Evolutionary conservation across 768 basidiomycete genomes (phyloP).

Genomic region (Fistulinella prunicolor): DNA sequence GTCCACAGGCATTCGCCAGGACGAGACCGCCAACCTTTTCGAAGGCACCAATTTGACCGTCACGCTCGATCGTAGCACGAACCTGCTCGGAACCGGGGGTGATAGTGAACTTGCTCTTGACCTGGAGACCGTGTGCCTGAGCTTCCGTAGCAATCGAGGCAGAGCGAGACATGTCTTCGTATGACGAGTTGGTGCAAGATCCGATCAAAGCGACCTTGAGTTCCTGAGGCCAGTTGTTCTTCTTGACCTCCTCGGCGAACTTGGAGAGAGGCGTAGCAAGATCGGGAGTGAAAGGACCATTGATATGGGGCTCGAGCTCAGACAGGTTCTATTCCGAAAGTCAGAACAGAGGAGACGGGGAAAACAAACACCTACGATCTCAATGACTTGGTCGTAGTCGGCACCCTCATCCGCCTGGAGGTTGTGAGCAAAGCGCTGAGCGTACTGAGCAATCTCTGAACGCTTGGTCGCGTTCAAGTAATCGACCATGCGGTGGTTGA

Average conservation of each 20-base stretch:
- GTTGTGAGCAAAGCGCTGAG: slow-evolving; percentile 87
- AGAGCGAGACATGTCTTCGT: slow-evolving; percentile 99
- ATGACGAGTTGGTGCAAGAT: slow-evolving; percentile 99
- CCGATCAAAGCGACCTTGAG: slow-evolving; percentile 98
- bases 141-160: slow-evolving; percentile 93
- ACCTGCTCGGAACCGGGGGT: slow-evolving; percentile 99
- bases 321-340: slow-evolving; percentile 67
- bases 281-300: slow-evolving; percentile 99
- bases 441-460: slow-evolving; percentile 81
- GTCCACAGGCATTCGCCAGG: slow-evolving; percentile 97
- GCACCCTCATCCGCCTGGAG: slow-evolving; percentile 81
- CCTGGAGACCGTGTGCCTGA: slow-evolving; percentile 75
- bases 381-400: slow-evolving; percentile 92
- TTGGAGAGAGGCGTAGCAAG: slow-evolving; percentile 97
- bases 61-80: slow-evolving; percentile 95
- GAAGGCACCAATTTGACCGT: slow-evolving; percentile 87
- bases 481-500: slow-evolving; percentile 90
- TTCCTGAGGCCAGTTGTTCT: slow-evolving; percentile 95
- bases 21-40: slow-evolving; percentile 89
- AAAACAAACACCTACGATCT: slow-evolving; percentile 60
- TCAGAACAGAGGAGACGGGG: neutral
- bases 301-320: slow-evolving; percentile 98
- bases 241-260: slow-evolving; percentile 87
- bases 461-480: slow-evolving; percentile 97
- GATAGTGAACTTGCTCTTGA: slow-evolving; percentile 95